phyloP scores from a whole-genome alignment of 1,284 basidiomycete genomes.

The Heterobasidion parviporum region DNA sequence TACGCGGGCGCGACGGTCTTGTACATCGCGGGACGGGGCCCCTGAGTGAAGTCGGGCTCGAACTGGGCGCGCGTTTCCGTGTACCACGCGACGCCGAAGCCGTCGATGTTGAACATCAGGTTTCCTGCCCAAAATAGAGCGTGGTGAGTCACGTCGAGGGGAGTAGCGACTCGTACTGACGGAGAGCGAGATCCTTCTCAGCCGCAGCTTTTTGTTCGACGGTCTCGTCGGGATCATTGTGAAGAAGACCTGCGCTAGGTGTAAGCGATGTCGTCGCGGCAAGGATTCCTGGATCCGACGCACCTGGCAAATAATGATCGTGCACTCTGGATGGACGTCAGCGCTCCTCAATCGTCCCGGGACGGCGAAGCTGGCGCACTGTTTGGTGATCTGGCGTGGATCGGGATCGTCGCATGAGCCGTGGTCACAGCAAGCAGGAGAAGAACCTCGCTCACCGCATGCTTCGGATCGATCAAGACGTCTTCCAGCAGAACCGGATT shows the following conservation, averaged over 20 bases:
- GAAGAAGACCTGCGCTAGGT: not conserved
- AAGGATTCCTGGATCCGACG: not conserved
- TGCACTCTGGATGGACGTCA: not conserved
- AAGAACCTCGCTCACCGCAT: conserved; percentile 11
- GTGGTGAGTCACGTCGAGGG: not conserved
- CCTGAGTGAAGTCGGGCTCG: conserved; percentile 15
- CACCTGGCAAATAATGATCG: not conserved
- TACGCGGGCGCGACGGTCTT: conserved; percentile 24
- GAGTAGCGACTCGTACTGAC: not conserved
- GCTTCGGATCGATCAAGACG: conserved; percentile 24
- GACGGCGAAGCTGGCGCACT: not conserved
- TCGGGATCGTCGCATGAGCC: not conserved
- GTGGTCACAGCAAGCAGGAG: too few species aligned
- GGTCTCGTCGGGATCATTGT: not conserved
- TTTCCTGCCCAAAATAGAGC: conserved; percentile 12
- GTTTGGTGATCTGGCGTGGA: not conserved
- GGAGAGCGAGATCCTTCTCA: not conserved
- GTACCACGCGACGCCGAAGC: conserved; percentile 22
- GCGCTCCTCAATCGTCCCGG: not conserved
- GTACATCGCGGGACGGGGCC: conserved; percentile 23
- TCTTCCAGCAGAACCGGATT: conserved; percentile 27
- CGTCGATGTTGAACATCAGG: conserved; percentile 23
- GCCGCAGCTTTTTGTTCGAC: not conserved
- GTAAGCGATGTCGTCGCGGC: not conserved
- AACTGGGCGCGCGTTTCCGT: conserved; percentile 18